A percentile compares a stretch with the other conserved stretches of the same genome.
Evolutionary conservation across 2,329 filamentous ascomycete species (phyloP).

Genomic region (Trichoderma sp.): DNA sequence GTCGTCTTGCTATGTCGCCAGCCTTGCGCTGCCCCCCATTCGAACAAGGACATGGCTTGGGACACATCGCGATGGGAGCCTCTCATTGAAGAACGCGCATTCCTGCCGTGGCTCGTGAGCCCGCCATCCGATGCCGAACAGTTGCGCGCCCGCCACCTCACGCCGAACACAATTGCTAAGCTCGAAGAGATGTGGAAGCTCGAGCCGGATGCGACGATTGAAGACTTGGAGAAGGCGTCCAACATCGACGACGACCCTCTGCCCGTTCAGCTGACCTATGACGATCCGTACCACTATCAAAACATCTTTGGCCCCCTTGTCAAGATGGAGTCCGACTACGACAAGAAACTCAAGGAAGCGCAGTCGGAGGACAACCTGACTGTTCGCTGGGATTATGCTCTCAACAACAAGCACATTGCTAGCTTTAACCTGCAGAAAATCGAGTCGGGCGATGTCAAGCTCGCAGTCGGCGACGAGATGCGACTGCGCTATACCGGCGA

Average conservation of each 20-base stretch:
- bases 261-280: slow-evolving; percentile 89
- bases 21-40: slow-evolving; percentile 90
- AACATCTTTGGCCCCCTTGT: slow-evolving; percentile 97
- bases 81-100: slow-evolving; percentile 93
- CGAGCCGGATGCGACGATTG: slow-evolving; percentile 82
- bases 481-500: slow-evolving; percentile 95
- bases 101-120: slow-evolving; percentile 89
- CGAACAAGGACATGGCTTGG: slow-evolving; percentile 99
- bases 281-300: slow-evolving; percentile 97
- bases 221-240: slow-evolving; percentile 86
- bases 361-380: slow-evolving; percentile 95
- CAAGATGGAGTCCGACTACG: slow-evolving; percentile 99
- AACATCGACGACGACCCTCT: slow-evolving; percentile 94
- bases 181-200: slow-evolving; percentile 99
- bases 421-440: slow-evolving; percentile 97
- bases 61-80: slow-evolving; percentile 98
- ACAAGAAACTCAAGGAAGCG: slow-evolving; percentile 97
- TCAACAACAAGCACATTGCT: slow-evolving; percentile 96
- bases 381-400: slow-evolving; percentile 89
- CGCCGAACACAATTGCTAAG: slow-evolving; percentile 92
- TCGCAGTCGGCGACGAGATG: slow-evolving; percentile 98
- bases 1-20: slow-evolving; percentile 96
- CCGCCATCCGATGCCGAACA: slow-evolving; percentile 92
- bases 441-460: slow-evolving; percentile 94
- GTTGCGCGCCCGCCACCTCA: slow-evolving; percentile 88